A percentile compares a stretch with the other conserved stretches of the same genome.
Evolutionary conservation across 495 filamentous ascomycete species (phyloP).

Genomic region (Aspergillus homomorphus): DNA sequence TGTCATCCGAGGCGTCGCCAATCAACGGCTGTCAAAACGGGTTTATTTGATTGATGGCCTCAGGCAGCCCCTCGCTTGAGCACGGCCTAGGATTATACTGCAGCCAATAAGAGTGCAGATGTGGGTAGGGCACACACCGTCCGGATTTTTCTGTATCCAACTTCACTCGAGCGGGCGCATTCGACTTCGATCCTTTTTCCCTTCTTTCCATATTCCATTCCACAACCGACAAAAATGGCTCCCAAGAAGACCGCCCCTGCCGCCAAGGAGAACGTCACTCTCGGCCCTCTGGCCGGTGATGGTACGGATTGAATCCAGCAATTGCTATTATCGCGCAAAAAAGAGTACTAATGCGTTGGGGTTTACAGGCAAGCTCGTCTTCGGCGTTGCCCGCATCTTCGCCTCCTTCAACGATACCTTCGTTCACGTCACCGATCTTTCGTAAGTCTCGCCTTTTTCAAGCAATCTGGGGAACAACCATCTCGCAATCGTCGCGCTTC

Average conservation of each 20-base stretch:
- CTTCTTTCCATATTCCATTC: constrained; percentile 43
- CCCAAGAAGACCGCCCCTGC: constrained; percentile 78
- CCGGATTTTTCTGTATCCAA: constrained; percentile 31
- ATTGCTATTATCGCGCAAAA: not conserved
- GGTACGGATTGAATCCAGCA: constrained; percentile 47
- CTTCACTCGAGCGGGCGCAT: not conserved
- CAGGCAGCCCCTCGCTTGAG: constrained; percentile 35
- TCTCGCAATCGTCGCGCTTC: not conserved
- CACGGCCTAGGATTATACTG: not conserved
- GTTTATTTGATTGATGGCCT: constrained; percentile 3
- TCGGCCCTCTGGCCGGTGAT: constrained; percentile 91
- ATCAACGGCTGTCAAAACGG: constrained; percentile 14
- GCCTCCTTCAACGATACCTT: constrained; percentile 98
- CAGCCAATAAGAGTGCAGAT: constrained; percentile 30
- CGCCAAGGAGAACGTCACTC: constrained; percentile 93
- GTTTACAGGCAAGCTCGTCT: constrained; percentile 80
- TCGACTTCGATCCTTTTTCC: constrained; percentile 21
- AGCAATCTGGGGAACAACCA: not conserved
- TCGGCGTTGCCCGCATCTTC: constrained; percentile 98
- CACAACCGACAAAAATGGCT: constrained; percentile 60
- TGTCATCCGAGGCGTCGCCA: constrained; percentile 12
- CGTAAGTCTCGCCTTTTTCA: constrained; percentile 54
- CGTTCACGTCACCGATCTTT: constrained; percentile 99
- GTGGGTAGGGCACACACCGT: constrained; percentile 46
- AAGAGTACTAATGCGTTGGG: constrained; percentile 17